Base-by-base conservation (phyloP, 768 basidiomycete genomes). In the Auriscalpium orientale region DNA sequence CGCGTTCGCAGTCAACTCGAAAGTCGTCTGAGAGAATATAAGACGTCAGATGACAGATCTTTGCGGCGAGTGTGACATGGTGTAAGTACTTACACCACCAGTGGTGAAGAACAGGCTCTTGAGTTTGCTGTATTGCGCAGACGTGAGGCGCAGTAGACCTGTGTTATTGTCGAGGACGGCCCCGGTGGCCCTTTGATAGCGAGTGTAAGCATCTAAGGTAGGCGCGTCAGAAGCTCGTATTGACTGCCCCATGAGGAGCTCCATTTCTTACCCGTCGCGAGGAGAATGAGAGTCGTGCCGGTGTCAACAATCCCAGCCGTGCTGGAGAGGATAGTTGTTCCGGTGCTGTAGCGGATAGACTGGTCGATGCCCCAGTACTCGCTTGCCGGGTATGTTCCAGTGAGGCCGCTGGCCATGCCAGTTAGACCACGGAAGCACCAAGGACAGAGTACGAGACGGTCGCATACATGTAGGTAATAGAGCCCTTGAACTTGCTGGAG, bases 1-100 rank as follows among this genome's bases (percentile, higher is more conserved):
- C 6, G 68, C 76, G 56, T 79, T 74, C 35, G 75, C 71, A 0
- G 72, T 77, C 48, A 79, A 61, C 37, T 67, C 61, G 55, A 72
- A 79, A 16, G 71, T 63, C 45, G 43, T 56, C 68, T 70, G 4
- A 34, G 13, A 12, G 8, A 6, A 48, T 18, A 13, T 46, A 28
- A 20, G 33, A 11, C 37, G 40, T 20, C 16, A 37, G 13, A 10
- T 33, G 21, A 37, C 4, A 3, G 20, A 22, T n/a, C 13, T 51
- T 50, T 0, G 45, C 61, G 22, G 36, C 62, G 57, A 64, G n/a
- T n/a, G n/a, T n/a, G n/a, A n/a, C n/a, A n/a, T n/a, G n/a, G n/a
- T n/a, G n/a, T 11, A 22, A 37, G 6, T 5, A 59, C 65, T 49
- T 11, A 62, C 65, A 48, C 64, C 66, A 45, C 64, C 66, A 38